Evolutionary conservation across 306 rosid species (phyloP).

Genomic region (Prunus padus): DNA sequence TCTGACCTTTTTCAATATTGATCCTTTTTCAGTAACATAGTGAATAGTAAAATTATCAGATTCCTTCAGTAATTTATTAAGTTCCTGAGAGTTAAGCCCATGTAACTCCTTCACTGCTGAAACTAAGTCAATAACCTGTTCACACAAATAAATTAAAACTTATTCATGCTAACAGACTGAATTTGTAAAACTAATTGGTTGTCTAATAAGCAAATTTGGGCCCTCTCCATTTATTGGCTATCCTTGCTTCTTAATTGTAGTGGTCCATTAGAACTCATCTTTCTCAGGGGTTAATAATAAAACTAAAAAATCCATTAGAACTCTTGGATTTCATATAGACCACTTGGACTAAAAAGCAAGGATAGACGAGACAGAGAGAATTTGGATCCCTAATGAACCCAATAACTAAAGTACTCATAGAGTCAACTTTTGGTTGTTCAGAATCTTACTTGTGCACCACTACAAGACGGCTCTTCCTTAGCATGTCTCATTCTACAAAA

Average conservation of each 20-base stretch:
- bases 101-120: slow-evolving; percentile 72
- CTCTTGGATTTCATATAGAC: background rate
- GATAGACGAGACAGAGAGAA: background rate
- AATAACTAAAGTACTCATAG: background rate
- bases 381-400: background rate
- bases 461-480: slow-evolving; percentile 62
- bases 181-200: background rate
- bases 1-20: slow-evolving; percentile 50
- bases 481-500: slow-evolving; percentile 54
- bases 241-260: background rate
- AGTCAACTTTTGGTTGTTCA: background rate
- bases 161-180: slow-evolving; percentile 18
- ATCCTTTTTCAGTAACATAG: slow-evolving; percentile 48
- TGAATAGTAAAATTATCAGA: slow-evolving; percentile 70
- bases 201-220: background rate
- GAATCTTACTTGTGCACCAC: slow-evolving; percentile 55
- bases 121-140: slow-evolving; percentile 64
- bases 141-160: slow-evolving; percentile 28
- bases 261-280: background rate
- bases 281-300: background rate
- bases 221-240: background rate
- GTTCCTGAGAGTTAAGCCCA: slow-evolving; percentile 59
- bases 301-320: background rate
- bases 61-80: slow-evolving; percentile 65
- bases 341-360: background rate